Conservation (phyloP, 2,329 filamentous ascomycete genomes). For the Diaporthe capsici region DNA sequence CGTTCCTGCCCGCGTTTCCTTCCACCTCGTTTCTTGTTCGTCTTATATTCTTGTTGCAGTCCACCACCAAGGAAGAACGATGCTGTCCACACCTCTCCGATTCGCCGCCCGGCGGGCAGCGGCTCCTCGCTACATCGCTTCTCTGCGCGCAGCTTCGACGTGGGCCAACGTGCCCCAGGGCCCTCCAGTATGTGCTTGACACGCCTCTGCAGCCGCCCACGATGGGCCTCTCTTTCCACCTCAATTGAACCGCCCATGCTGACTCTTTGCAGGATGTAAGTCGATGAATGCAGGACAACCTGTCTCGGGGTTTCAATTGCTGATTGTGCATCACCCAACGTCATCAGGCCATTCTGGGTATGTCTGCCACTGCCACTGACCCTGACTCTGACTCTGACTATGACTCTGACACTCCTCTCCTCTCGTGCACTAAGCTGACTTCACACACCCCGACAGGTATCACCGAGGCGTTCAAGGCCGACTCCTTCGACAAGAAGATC, state of each 20-base stretch:
- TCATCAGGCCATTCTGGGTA: slow-evolving; percentile 81
- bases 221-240: slow-evolving; percentile 53
- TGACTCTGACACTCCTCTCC: slow-evolving; percentile 42
- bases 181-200: slow-evolving; percentile 65
- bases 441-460: slow-evolving; percentile 69
- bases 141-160: slow-evolving; percentile 76
- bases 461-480: slow-evolving; percentile 99
- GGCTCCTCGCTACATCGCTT: slow-evolving; percentile 57
- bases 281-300: not conserved
- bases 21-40: not conserved
- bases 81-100: slow-evolving; percentile 69
- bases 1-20: not conserved
- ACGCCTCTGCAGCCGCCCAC: slow-evolving; percentile 43
- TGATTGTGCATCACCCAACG: slow-evolving; percentile 46
- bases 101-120: slow-evolving; percentile 64
- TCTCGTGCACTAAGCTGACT: not conserved
- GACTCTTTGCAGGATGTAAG: slow-evolving; percentile 43
- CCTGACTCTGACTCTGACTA: too few relatives aligned
- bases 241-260: slow-evolving; percentile 28
- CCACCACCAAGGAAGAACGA: slow-evolving; percentile 50
- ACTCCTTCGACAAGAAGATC: slow-evolving; percentile 94
- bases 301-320: slow-evolving; percentile 31
- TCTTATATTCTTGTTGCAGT: not conserved
- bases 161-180: slow-evolving; percentile 95
- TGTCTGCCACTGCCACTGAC: slow-evolving; percentile 48